Percentiles rank a stretch among this genome's conserved stretches.
phyloP scores from a whole-genome alignment of 371 early-diverging fungal genomes.

The Phascolomyces articulosus region DNA sequence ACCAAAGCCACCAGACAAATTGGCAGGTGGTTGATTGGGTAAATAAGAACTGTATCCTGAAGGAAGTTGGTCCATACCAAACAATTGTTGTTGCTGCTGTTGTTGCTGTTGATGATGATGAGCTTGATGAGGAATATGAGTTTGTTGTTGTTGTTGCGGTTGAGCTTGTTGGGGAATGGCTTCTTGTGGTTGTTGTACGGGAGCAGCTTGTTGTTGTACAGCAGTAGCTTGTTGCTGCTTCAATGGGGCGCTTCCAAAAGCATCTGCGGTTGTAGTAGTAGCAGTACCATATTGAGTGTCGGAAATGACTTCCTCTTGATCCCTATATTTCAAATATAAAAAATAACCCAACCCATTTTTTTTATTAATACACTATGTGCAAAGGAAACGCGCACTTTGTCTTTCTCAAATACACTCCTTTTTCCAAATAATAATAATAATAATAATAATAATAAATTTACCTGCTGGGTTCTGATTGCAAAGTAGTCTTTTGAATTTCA shows the following conservation, averaged over 20 bases:
- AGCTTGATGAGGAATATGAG: not conserved
- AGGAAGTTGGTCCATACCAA: slow-evolving; percentile 57
- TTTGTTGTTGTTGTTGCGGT: slow-evolving; percentile 8
- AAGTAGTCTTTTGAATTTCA: slow-evolving; percentile 17
- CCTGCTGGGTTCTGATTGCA: slow-evolving; percentile 14
- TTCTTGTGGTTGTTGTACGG: slow-evolving; percentile 5
- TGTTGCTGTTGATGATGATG: slow-evolving; percentile 14
- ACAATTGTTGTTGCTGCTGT: slow-evolving; percentile 30
- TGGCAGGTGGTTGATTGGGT: slow-evolving; percentile 58
- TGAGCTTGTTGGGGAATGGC: slow-evolving; percentile 4
- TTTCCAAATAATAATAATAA: not conserved
- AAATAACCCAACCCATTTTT: not conserved
- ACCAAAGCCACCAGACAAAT: slow-evolving; percentile 68
- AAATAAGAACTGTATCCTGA: slow-evolving; percentile 64
- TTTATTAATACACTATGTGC: not conserved
- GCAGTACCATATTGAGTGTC: not conserved
- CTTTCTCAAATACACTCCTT: not conserved
- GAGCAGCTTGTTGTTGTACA: slow-evolving; percentile 7
- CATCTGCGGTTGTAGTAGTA: too few relatives aligned
- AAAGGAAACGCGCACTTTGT: not conserved
- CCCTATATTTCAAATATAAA: not conserved
- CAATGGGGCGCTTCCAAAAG: slow-evolving; percentile 2
- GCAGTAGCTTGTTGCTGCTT: slow-evolving; percentile 1
- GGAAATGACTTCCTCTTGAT: not conserved
- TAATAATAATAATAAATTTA: too few relatives aligned